phyloP scores from a whole-genome alignment of 2,329 filamentous ascomycete species.

The Coleophoma cylindrospora region DNA sequence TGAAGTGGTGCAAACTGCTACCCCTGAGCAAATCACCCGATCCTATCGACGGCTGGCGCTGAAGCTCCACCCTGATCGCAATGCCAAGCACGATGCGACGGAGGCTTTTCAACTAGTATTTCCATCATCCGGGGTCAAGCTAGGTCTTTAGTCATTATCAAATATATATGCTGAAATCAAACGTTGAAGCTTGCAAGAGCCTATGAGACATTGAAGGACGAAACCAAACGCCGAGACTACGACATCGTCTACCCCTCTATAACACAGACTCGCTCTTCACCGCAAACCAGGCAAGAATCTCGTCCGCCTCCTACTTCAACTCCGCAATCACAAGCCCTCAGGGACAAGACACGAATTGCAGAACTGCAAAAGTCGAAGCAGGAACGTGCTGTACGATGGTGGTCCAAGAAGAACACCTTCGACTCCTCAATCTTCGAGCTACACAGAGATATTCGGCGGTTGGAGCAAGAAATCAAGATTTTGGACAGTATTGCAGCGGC shows the following conservation, averaged over 20 bases:
- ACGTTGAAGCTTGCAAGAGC: conserved; percentile 25
- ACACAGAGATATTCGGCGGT: conserved; percentile 12
- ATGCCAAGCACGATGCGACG: conserved; percentile 24
- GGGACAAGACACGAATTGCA: conserved; percentile 21
- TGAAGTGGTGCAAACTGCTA: conserved; percentile 24
- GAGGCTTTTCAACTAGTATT: conserved; percentile 29
- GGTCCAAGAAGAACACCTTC: conserved; percentile 14
- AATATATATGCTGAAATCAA: conserved; percentile 2
- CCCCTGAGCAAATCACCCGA: conserved; percentile 19
- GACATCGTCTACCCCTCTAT: conserved; percentile 23
- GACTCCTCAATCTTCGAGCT: conserved; percentile 15
- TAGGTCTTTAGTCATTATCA: conserved; percentile 1
- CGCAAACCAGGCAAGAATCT: conserved; percentile 1
- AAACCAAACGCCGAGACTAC: conserved; percentile 25
- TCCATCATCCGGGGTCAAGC: conserved; percentile 2
- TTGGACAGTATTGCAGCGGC: conserved; percentile 21
- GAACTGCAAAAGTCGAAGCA: conserved; percentile 22
- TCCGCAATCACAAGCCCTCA: conserved; percentile 2
- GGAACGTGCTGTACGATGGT: conserved; percentile 26
- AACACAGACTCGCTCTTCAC: conserved; percentile 5
- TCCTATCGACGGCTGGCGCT: conserved; percentile 30
- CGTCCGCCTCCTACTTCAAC: background rate
- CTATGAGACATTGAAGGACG: conserved; percentile 31
- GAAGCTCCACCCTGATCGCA: conserved; percentile 31
- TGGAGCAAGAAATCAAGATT: conserved; percentile 24